Evolutionary conservation across 2,329 filamentous ascomycete genomes (phyloP).

Genomic region (Volutella citrinella): DNA sequence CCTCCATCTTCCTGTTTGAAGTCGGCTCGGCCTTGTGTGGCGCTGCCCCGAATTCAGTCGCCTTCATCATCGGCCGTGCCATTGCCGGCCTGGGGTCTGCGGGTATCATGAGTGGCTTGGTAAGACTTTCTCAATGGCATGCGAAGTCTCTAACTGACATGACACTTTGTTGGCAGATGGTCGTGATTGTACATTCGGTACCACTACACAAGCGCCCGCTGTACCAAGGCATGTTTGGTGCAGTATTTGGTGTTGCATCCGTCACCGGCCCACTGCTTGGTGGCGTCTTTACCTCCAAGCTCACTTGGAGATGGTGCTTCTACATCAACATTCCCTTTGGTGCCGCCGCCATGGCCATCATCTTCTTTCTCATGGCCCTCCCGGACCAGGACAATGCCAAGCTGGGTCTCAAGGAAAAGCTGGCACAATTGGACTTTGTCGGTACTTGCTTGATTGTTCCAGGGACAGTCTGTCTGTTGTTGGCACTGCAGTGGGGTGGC

Average conservation of each 20-base stretch:
- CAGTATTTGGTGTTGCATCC: slow-evolving; percentile 39
- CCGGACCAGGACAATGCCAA: slow-evolving; percentile 12
- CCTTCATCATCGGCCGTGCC: slow-evolving; percentile 50
- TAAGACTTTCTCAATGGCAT: too few species aligned
- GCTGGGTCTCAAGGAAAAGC: slow-evolving; percentile 32
- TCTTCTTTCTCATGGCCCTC: slow-evolving; percentile 20
- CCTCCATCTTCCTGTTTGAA: slow-evolving; percentile 24
- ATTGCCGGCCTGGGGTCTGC: slow-evolving; percentile 48
- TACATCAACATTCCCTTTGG: slow-evolving; percentile 35
- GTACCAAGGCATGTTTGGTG: slow-evolving; percentile 30
- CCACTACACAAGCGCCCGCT: slow-evolving; percentile 35
- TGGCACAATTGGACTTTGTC: slow-evolving; percentile 49
- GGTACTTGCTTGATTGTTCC: slow-evolving; percentile 55
- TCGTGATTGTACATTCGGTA: slow-evolving; percentile 25
- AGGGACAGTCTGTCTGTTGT: slow-evolving; percentile 41
- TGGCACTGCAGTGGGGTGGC: slow-evolving; percentile 48
- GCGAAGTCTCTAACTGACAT: too few species aligned
- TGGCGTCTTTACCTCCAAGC: slow-evolving; percentile 24
- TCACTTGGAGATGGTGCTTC: slow-evolving; percentile 36
- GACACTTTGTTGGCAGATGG: not conserved
- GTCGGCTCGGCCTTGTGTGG: slow-evolving; percentile 32
- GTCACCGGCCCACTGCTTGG: slow-evolving; percentile 25
- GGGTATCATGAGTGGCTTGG: slow-evolving; percentile 49
- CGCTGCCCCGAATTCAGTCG: slow-evolving; percentile 34
- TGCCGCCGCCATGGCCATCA: slow-evolving; percentile 26